Conservation (phyloP, 1,284 basidiomycete genomes). For the Xerocomus amazonicus region DNA sequence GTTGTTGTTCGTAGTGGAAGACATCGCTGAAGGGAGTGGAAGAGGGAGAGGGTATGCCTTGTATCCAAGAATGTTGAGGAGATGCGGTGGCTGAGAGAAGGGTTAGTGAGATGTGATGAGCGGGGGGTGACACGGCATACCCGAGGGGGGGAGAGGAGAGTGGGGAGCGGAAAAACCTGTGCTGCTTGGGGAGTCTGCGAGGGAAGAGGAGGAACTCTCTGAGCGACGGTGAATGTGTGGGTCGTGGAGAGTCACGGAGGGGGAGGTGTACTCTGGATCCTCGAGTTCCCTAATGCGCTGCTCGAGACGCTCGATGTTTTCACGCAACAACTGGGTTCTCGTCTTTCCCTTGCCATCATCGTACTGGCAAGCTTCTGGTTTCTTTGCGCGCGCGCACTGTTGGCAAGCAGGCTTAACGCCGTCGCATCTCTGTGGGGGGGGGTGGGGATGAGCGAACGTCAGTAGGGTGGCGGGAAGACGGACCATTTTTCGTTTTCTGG, state of each 20-base stretch:
- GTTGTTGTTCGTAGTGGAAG: conserved; percentile 48
- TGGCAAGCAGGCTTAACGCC: conserved; percentile 58
- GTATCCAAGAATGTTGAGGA: conserved; percentile 33
- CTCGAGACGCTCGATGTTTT: conserved; percentile 55
- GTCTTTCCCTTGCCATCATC: conserved; percentile 66
- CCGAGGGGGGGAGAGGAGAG: conserved; percentile 56
- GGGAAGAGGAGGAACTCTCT: conserved; percentile 60
- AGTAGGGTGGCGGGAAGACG: conserved; percentile 16
- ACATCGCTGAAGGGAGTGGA: conserved; percentile 51
- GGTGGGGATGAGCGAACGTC: background rate
- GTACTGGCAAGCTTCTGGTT: conserved; percentile 55
- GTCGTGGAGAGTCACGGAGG: conserved; percentile 50
- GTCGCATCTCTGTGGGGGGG: conserved; percentile 48
- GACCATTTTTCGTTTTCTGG: conserved; percentile 80
- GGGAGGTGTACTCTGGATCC: conserved; percentile 54
- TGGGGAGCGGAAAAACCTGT: conserved; percentile 55
- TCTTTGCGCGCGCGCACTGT: conserved; percentile 59
- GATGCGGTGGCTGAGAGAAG: conserved; percentile 22
- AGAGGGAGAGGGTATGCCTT: conserved; percentile 41
- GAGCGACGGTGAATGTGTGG: conserved; percentile 51
- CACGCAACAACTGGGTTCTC: conserved; percentile 56
- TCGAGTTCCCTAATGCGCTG: conserved; percentile 56
- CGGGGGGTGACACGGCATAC: conserved; percentile 33
- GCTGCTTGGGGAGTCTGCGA: conserved; percentile 55
- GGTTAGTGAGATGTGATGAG: background rate